Evolutionary conservation across 2,329 filamentous ascomycete genomes (phyloP), one percentile per base, ranked within the genome.

Genomic region (Fusarium protoensiforme): DNA sequence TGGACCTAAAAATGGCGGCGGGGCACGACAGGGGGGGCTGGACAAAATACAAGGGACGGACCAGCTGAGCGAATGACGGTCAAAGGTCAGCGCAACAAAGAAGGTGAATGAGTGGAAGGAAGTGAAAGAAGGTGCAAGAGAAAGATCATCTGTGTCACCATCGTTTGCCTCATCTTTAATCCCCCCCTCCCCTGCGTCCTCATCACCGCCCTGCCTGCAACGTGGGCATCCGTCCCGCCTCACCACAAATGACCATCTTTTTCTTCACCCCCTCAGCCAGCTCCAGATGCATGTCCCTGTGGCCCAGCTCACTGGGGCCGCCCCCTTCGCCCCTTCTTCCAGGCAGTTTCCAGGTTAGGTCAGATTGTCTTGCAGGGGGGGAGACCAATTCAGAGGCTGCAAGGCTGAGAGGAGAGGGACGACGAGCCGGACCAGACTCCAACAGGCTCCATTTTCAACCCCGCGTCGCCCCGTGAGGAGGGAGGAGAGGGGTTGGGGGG

Each of bases 391-490:
- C 46, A 62, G 54, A 29, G 31, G 48, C 72, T 74, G 72, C 68
- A 74, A 74, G 72, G 72, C 71, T 74, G 68, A 72, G 41, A 59
- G 58, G 54, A 61, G 61, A 57, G 48, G 66, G 46, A 69, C 38
- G 39, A 54, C 20, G 62, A 69, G 62, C 36, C 14, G 22, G 48
- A 29, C 43, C 31, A 33, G 46, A 62, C 64, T 66, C 58, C 59
- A 62, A 54, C 43, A 41, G 29, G 46, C 46, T 51, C 46, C 31
- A 27, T 35, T 36, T 54, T n/a, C 24, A 56, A 61, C 64, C 64
- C 72, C 60, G 73, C 64, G 64, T 51, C 66, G 68, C n/a, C 54
- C 57, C 14, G 31, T 36, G 61, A 35, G 59, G 66, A 51, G 58
- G 59, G 24, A 24, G 36, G 53, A 35, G 56, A 36, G 56, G 22